Conservation (phyloP, 805 yeast genomes). For the Lachancea meyersii region DNA sequence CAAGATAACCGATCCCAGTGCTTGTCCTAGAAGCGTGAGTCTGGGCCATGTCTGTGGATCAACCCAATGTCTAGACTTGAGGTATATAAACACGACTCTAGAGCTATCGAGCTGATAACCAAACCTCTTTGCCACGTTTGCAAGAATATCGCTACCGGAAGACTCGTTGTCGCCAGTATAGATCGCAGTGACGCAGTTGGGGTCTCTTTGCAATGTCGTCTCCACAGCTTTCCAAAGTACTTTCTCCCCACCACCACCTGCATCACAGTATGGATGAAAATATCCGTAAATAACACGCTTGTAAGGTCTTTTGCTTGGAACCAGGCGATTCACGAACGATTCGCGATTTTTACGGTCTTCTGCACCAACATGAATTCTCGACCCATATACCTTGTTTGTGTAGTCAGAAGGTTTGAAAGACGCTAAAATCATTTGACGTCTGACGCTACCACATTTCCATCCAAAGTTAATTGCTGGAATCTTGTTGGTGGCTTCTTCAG, state of each 20-base stretch:
- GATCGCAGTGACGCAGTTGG: slow-evolving; percentile 51
- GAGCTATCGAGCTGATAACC: slow-evolving; percentile 44
- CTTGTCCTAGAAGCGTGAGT: slow-evolving; percentile 82
- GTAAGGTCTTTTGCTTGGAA: slow-evolving; percentile 10
- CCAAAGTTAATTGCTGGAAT: slow-evolving; percentile 17
- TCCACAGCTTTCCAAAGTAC: slow-evolving; percentile 92
- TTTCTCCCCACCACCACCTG: slow-evolving; percentile 98
- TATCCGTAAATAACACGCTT: slow-evolving; percentile 57
- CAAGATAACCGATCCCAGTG: slow-evolving; percentile 66
- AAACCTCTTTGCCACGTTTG: slow-evolving; percentile 51
- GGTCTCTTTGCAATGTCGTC: slow-evolving; percentile 49
- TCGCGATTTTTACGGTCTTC: slow-evolving; percentile 12
- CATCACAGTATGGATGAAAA: slow-evolving; percentile 92
- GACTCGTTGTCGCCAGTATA: slow-evolving; percentile 64
- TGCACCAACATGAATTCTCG: slow-evolving; percentile 5
- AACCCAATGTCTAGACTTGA: slow-evolving; percentile 52
- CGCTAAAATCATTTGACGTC: slow-evolving; percentile 35
- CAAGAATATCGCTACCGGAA: slow-evolving; percentile 43
- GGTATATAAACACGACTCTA: slow-evolving; percentile 57
- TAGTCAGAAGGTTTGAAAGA: slow-evolving; percentile 29
- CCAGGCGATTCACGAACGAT: slow-evolving; percentile 11
- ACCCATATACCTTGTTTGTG: slow-evolving; percentile 13
- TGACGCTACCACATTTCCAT: slow-evolving; percentile 30
- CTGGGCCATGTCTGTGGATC: slow-evolving; percentile 69
- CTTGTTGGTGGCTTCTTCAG: slow-evolving; percentile 12